Base-by-base conservation (phyloP, 257 asterid species). In the Eustoma russellianum region DNA sequence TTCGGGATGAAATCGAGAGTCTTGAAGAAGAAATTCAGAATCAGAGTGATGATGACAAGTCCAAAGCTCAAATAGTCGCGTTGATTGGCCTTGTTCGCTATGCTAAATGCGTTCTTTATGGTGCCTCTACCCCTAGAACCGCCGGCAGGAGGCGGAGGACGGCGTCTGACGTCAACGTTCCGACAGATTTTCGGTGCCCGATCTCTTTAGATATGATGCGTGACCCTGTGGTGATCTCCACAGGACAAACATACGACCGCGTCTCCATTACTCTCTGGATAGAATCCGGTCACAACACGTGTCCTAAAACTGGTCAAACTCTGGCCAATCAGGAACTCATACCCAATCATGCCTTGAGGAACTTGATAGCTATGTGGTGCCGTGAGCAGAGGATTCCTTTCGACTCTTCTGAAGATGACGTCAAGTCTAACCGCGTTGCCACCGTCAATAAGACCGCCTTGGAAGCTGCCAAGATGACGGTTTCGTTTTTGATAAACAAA, bases 241-340 rank as follows among this genome's bases (percentile, higher is more conserved):
- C 97, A 12, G 97, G 95, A 5, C 97, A 88, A 41, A 88, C 94
- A 1, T 88, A 85, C 62, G 95, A 88, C 52, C 78, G 91, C 55
- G 48, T 74, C 34, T 80, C 91, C 2, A 88, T 85, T 15, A 50
- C 63, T 40, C 35, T 73, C 10, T 88, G 97, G 97, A 76, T 85
- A 62, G 88, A 85, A 70, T 85, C 95, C 6, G 88, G 95, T 9
- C 95, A 85, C 54, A 68, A 73, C 77, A 88, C 94, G 71, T 88
- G 97, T 68, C 95, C 97, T 0, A 88, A 88, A 74, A 82, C 97
- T 2, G 95, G 94, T 62, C 93, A 85, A 68, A 62, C 68, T 2
- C 64, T 88, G 74, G 61, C 75, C 79, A 85, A 83, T 73, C 61
- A 81, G 17, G 77, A 70, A 64, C 68, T 88, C 19, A 74, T 80